Percentiles rank a stretch among this genome's conserved stretches.
phyloP scores from a whole-genome alignment of 2,329 filamentous ascomycete genomes.

The Fusarium nodosum region DNA sequence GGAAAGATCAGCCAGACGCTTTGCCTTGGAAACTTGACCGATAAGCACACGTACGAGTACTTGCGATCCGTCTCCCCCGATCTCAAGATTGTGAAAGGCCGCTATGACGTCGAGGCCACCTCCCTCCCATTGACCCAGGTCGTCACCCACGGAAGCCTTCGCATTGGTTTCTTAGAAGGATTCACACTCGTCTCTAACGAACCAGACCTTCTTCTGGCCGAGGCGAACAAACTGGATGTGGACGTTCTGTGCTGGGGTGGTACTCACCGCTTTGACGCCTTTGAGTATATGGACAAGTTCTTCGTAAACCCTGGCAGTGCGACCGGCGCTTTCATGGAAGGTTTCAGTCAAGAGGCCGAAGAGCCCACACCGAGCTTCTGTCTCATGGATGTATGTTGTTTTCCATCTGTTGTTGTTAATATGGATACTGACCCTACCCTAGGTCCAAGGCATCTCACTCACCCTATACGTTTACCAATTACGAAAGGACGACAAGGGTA shows the following conservation, averaged over 20 bases:
- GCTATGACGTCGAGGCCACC: constrained; percentile 75
- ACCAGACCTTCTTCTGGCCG: constrained; percentile 75
- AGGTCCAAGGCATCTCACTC: constrained; percentile 96
- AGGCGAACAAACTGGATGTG: constrained; percentile 76
- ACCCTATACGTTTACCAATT: constrained; percentile 95
- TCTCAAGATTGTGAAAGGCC: constrained; percentile 77
- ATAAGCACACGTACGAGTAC: constrained; percentile 85
- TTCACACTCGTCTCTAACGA: constrained; percentile 77
- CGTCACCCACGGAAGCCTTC: constrained; percentile 74
- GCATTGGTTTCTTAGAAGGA: constrained; percentile 76
- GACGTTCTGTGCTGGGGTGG: constrained; percentile 78
- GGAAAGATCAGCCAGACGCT: constrained; percentile 87
- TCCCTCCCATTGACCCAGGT: constrained; percentile 75
- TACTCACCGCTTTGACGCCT: constrained; percentile 77
- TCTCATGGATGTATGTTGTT: constrained; percentile 89
- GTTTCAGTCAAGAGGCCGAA: constrained; percentile 71
- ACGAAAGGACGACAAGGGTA: constrained; percentile 80
- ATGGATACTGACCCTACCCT: constrained; percentile 44
- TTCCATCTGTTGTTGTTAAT: not conserved
- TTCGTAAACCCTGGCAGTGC: constrained; percentile 78
- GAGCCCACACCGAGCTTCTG: constrained; percentile 93
- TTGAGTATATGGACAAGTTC: constrained; percentile 81
- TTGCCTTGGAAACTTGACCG: constrained; percentile 84
- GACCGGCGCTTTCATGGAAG: constrained; percentile 72
- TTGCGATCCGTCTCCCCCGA: constrained; percentile 80